Conservation (phyloP, 2,329 filamentous ascomycete species). For the Tolypocladium tropicale region DNA sequence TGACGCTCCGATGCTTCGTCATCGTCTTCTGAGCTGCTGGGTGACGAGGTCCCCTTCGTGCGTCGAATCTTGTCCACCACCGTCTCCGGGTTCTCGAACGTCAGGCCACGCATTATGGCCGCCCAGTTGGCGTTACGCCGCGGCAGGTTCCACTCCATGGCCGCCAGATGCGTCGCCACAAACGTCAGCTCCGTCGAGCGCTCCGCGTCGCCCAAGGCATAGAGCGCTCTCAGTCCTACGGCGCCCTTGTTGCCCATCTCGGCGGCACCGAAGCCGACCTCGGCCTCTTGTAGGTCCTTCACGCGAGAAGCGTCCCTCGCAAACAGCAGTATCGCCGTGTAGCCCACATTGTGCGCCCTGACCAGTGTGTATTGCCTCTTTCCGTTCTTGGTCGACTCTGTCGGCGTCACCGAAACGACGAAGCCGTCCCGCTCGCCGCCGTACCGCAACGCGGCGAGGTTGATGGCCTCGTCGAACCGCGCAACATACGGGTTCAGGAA, state of each 20-base stretch:
- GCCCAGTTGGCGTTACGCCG: slow-evolving; percentile 83
- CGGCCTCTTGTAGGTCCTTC: slow-evolving; percentile 60
- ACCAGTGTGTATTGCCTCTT: slow-evolving; percentile 56
- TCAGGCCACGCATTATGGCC: slow-evolving; percentile 66
- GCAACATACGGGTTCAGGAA: slow-evolving; percentile 68
- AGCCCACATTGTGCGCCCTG: slow-evolving; percentile 65
- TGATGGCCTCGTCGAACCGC: slow-evolving; percentile 60
- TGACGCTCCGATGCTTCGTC: slow-evolving; percentile 16
- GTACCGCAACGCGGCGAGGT: slow-evolving; percentile 48
- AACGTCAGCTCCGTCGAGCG: slow-evolving; percentile 63
- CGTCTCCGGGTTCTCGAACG: slow-evolving; percentile 53
- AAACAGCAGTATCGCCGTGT: slow-evolving; percentile 86
- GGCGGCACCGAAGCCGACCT: slow-evolving; percentile 72
- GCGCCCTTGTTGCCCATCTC: slow-evolving; percentile 96
- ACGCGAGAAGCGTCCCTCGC: slow-evolving; percentile 54
- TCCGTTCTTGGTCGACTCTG: slow-evolving; percentile 7
- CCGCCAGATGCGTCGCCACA: slow-evolving; percentile 77
- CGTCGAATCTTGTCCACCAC: slow-evolving; percentile 17
- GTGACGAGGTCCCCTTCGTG: slow-evolving; percentile 1
- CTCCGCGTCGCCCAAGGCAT: slow-evolving; percentile 24
- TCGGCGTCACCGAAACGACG: slow-evolving; percentile 6
- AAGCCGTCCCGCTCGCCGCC: slow-evolving; percentile 9
- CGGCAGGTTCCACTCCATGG: slow-evolving; percentile 70
- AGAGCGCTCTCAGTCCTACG: slow-evolving; percentile 64
- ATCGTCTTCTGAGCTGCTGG: slow-evolving; percentile 7